Evolutionary conservation across 2,329 filamentous ascomycete genomes (phyloP).

Genomic region (Exophiala phaeomuriformis): DNA sequence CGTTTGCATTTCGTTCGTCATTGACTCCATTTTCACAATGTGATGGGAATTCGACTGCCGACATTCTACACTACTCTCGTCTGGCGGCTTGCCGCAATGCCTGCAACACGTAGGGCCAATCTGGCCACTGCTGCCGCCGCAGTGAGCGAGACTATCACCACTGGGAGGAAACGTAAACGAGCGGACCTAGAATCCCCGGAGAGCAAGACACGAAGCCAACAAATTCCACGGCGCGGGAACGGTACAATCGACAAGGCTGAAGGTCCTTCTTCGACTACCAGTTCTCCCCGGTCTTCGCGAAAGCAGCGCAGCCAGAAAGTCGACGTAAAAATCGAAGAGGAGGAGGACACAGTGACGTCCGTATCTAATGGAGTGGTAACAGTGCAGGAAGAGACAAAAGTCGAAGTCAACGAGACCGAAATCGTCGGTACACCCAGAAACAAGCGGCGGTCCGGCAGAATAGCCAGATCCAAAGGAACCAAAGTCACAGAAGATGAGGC

Average conservation of each 20-base stretch:
- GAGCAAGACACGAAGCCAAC: not conserved
- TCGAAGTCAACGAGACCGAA: conserved; percentile 1
- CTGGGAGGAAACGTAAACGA: conserved; percentile 13
- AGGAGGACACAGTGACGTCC: not conserved
- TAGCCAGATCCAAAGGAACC: not conserved
- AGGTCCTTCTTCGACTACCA: not conserved
- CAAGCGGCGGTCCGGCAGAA: not conserved
- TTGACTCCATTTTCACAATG: not conserved
- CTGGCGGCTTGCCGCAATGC: not conserved
- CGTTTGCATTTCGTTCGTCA: not conserved
- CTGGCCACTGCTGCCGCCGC: not conserved
- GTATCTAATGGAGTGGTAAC: conserved; percentile 2
- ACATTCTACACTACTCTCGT: not conserved
- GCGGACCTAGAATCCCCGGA: not conserved
- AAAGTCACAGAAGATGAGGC: not conserved
- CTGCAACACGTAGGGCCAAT: conserved; percentile 2
- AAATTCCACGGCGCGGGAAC: conserved; percentile 3
- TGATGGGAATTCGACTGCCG: not conserved
- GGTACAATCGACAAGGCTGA: conserved; percentile 1
- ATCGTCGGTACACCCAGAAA: not conserved
- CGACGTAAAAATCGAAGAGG: not conserved
- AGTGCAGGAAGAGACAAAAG: conserved; percentile 6
- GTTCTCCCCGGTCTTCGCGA: not conserved
- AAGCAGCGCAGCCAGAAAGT: not conserved
- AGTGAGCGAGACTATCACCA: not conserved